These are phyloP conservation scores for Vigna unguiculata DNA, from an alignment of 306 rosid genomes.

Conservation along the genomic window DNA sequence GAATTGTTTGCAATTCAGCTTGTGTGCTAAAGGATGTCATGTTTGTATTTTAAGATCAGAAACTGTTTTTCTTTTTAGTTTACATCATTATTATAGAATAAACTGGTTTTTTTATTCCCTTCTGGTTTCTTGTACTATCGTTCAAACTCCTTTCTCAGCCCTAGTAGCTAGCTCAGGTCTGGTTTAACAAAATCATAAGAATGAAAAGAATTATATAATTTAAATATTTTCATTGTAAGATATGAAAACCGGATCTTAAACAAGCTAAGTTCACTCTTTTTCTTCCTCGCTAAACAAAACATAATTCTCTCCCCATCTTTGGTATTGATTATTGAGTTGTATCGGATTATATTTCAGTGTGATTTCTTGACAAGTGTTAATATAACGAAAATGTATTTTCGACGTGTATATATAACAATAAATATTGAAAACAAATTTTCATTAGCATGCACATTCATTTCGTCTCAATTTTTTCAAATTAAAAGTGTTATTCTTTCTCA, in stretches of 20 bases:
- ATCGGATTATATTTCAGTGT: too few relatives aligned
- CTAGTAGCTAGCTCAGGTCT: background rate
- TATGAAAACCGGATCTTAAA: background rate
- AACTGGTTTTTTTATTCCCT: background rate
- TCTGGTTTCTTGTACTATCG: background rate
- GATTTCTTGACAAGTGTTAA: too few relatives aligned
- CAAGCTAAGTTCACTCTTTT: background rate
- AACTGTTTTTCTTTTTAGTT: constrained; percentile 4
- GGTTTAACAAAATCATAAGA: background rate
- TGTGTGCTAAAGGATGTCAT: constrained; percentile 1
- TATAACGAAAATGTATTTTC: too few relatives aligned
- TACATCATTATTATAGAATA: constrained; percentile 25
- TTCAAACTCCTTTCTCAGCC: background rate
- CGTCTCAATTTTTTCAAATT: too few relatives aligned
- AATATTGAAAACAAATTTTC: too few relatives aligned
- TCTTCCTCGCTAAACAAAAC: background rate
- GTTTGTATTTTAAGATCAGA: constrained; percentile 22
- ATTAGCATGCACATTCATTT: too few relatives aligned
- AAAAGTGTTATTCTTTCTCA: too few relatives aligned
- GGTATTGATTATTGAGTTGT: too few relatives aligned
- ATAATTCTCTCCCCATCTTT: background rate
- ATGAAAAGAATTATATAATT: background rate
- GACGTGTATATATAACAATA: too few relatives aligned
- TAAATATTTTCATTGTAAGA: background rate
- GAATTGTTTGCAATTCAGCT: constrained; percentile 3